Evolutionary conservation across 2,329 filamentous ascomycete genomes (phyloP).

Genomic region (Neofusicoccum sp.): DNA sequence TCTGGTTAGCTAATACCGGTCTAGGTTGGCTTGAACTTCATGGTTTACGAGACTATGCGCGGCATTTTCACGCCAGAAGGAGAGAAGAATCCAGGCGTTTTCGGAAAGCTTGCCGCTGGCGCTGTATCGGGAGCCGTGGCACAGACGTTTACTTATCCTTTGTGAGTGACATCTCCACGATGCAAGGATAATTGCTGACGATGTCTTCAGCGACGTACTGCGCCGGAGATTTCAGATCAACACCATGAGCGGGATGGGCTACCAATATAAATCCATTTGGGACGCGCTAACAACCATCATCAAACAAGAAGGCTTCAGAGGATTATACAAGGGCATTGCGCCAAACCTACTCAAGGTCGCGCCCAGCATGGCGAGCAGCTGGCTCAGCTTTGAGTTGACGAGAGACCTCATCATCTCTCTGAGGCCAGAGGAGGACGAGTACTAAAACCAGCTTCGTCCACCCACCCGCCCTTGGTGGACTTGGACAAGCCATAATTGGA

Average conservation of each 20-base stretch:
- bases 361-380: constrained; percentile 97
- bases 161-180: constrained; percentile 61
- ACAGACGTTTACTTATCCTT: constrained; percentile 97
- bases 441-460: neutral
- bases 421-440: neutral
- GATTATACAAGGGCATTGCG: constrained; percentile 93
- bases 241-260: constrained; percentile 98
- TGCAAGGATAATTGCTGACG: neutral
- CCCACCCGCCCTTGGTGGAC: neutral
- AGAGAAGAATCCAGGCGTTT: constrained; percentile 76
- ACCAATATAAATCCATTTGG: constrained; percentile 85
- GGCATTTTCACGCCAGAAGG: constrained; percentile 85
- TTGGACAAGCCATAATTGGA: constrained; percentile 7
- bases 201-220: constrained; percentile 75
- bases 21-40: constrained; percentile 85
- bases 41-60: constrained; percentile 92
- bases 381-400: constrained; percentile 95
- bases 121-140: constrained; percentile 95
- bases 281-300: constrained; percentile 85
- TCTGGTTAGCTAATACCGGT: constrained; percentile 51
- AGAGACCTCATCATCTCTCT: constrained; percentile 79
- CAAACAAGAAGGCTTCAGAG: constrained; percentile 77
- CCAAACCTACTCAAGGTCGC: constrained; percentile 97
- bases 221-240: constrained; percentile 97
- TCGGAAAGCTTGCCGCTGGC: constrained; percentile 83